phyloP scores from a whole-genome alignment of 73 alveolate species.

The Paramecium sonneborni region DNA sequence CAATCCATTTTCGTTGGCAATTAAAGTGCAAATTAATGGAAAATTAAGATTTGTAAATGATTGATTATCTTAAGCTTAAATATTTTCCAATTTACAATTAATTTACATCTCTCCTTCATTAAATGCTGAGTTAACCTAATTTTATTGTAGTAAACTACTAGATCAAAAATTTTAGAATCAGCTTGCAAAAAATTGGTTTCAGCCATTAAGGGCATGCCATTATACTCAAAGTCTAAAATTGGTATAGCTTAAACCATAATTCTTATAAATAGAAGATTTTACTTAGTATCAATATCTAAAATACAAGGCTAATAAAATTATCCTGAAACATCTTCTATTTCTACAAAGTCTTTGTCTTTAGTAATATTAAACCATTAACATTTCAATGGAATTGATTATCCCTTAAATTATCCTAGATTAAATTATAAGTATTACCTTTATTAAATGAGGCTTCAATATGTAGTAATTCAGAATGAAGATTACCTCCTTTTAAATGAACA shows the following conservation, averaged over 20 bases:
- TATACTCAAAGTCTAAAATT: slow-evolving; percentile 5
- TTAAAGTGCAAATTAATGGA: background rate
- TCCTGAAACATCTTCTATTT: slow-evolving; percentile 35
- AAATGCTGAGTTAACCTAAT: background rate
- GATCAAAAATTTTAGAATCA: background rate
- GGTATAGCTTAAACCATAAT: slow-evolving; percentile 55
- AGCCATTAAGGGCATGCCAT: slow-evolving; percentile 31
- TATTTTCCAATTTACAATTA: background rate
- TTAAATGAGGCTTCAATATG: background rate
- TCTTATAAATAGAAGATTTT: background rate
- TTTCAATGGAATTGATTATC: slow-evolving; percentile 12
- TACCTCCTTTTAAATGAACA: background rate
- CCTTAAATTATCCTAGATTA: slow-evolving; percentile 6
- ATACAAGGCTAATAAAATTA: slow-evolving; percentile 52
- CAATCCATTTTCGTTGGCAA: slow-evolving; percentile 6
- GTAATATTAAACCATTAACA: slow-evolving; percentile 49
- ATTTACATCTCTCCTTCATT: slow-evolving; percentile 10
- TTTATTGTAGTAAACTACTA: background rate
- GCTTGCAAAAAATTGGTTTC: slow-evolving; percentile 12
- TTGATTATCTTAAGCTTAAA: background rate
- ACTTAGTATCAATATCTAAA: slow-evolving; percentile 36
- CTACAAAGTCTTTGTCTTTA: slow-evolving; percentile 30
- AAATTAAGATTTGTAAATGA: background rate
- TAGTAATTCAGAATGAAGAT: background rate
- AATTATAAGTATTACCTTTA: background rate